Base-by-base conservation (phyloP, 371 early-diverging fungal species). In the Batkoa obscura region DNA sequence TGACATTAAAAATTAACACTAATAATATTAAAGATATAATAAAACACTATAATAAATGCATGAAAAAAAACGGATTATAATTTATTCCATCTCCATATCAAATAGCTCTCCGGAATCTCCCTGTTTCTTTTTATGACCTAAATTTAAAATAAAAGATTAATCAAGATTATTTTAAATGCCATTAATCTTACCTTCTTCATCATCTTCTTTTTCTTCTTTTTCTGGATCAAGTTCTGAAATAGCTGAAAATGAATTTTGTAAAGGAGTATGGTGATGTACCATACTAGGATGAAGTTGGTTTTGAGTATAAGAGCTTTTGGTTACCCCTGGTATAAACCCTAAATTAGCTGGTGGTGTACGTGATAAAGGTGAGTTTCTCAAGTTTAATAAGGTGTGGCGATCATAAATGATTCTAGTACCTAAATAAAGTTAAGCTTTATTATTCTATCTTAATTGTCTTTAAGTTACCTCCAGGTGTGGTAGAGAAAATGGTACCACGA, bases 361-460 rank as follows among this genome's bases (percentile, higher is more conserved):
- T 2, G 79, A 69, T 60, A 81, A 59, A 33, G 72, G 75, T 61
- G 79, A 79, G 68, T 76, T 77, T 54, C 76, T 71, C 32, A 81
- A 71, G 50, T 74, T 74, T 59, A 79, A 61, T 62, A 81, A 65
- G 5, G 74, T 79, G 56, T 63, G 64, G 49, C 79, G 78, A 64
- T 81, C 81, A 59, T 81, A 81, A 56, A 72, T 72, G 56, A 75
- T 77, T 60, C 76, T 73, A 61, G 76, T 72, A 50, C 78, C 75
- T 76, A 60, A 12, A 43, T 38, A 3, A 6, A 38, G 2, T 38
- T 33, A 15, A 30, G 3, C 10, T 10, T 38, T 33, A n/a, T 50
- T 32, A 35, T 33, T 39, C 3, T 2, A 5, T 50, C 13, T 37
- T n/a, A 32, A 17, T 48, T 31, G 9, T 8, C 9, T 10, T 8